A percentile compares a stretch with the other conserved stretches of the same genome.
phyloP scores from a whole-genome alignment of 2,329 filamentous ascomycete species.

The Penicillium sp. region DNA sequence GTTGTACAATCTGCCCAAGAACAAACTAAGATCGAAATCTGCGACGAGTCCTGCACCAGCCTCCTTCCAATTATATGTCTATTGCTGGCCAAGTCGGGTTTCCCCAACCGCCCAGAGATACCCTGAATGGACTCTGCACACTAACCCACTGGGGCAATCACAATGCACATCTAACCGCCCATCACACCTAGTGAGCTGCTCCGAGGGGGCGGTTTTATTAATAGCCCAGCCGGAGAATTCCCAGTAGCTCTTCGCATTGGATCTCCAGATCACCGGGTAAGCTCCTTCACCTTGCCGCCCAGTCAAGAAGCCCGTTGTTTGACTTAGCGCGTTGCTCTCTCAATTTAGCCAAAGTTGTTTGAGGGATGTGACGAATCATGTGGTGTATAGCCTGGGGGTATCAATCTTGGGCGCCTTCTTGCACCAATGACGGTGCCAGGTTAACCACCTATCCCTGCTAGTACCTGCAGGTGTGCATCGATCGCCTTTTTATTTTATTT shows the following conservation, averaged over 20 bases:
- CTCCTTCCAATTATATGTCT: constrained; percentile 2
- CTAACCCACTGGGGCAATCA: constrained; percentile 28
- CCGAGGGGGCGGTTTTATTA: constrained; percentile 20
- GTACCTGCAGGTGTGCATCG: constrained; percentile 31
- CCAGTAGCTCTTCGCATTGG: constrained; percentile 10
- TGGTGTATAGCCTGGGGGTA: constrained; percentile 12
- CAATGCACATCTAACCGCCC: constrained; percentile 26
- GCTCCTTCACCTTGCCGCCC: constrained; percentile 20
- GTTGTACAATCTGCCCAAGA: neutral
- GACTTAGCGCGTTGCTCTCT: constrained; percentile 29
- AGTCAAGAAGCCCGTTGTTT: constrained; percentile 28
- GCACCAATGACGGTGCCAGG: constrained; percentile 26
- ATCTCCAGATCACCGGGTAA: neutral
- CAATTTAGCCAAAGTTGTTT: constrained; percentile 22
- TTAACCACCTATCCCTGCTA: constrained; percentile 22
- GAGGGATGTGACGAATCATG: constrained; percentile 19
- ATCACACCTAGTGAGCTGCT: constrained; percentile 17
- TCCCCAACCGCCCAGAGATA: constrained; percentile 8
- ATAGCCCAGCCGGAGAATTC: constrained; percentile 27
- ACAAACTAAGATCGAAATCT: constrained; percentile 5
- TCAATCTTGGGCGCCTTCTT: constrained; percentile 25
- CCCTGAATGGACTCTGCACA: constrained; percentile 24
- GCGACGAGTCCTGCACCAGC: constrained; percentile 4
- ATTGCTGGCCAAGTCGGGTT: neutral
- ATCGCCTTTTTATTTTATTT: constrained; percentile 29